Evolutionary conservation across 176 grass and related monocot genomes (phyloP), one percentile per base, ranked within the genome.

Genomic region (Aegilops longissima): DNA sequence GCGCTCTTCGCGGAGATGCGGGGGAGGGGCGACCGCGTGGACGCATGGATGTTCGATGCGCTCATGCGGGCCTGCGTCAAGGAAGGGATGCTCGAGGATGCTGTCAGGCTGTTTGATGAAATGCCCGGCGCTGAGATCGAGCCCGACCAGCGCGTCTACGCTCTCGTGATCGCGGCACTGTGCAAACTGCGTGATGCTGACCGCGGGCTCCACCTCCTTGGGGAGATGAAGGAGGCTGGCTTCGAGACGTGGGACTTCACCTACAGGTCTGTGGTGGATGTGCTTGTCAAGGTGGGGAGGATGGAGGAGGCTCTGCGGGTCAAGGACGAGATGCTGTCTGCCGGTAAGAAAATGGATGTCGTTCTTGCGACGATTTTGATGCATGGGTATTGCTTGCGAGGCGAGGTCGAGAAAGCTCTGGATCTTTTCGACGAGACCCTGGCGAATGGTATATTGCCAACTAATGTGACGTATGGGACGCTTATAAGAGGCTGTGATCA

Each of bases 51-150:
- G 66, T 89, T 87, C 74, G 89, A 92, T 30, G 81, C 76, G 30
- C 82, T 93, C 42, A 93, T 95, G 90, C 75, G 84, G 42, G 73
- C 87, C 3, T 98, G 90, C 58, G 70, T 91, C 45, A 87, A 81
- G 63, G 85, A 58, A 82, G 84, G 78, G 70, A 94, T 88, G 73
- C 76, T 83, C 24, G 62, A 71, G 39, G 80, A 89, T 17, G 88
- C 87, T 0, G 74, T 95, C 45, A 88, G 83, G 80, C 92, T 92
- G 81, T 92, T 98, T 38, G 90, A 88, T 18, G 96, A 98, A 93
- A 90, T 95, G 83, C 67, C 71, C 5, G 78, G 59, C 1, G 24
- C 35, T 0, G 84, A 90, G 69, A 39, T 94, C 63, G 25, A 88
- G 66, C 88, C 86, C 2, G 79, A 98, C 71, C 47, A 33, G 45